phyloP scores from a whole-genome alignment of 2,329 filamentous ascomycete species.

The Beauveria australis region DNA sequence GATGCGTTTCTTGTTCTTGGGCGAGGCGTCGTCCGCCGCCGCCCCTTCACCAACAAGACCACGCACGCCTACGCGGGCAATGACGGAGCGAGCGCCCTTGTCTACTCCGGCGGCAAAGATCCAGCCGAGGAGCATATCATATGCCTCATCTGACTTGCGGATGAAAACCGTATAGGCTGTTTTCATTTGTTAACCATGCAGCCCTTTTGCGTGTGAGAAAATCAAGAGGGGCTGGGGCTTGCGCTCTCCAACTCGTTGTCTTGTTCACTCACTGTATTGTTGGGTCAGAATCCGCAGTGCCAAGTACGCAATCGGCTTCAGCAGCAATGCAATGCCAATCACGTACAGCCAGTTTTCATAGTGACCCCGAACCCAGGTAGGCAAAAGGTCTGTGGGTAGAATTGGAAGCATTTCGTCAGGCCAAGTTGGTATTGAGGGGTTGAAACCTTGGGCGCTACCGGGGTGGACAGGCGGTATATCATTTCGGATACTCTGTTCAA shows the following conservation, averaged over 20 bases:
- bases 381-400: background rate
- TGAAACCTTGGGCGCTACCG: background rate
- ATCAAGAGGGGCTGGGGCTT: background rate
- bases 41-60: background rate
- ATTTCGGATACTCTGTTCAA: background rate
- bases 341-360: background rate
- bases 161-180: background rate
- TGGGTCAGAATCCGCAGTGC: background rate
- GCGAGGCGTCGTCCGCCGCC: background rate
- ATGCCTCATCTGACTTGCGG: background rate
- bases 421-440: background rate
- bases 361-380: background rate
- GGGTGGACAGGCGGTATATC: background rate
- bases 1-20: background rate
- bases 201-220: background rate
- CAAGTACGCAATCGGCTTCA: background rate
- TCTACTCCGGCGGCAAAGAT: background rate
- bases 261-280: background rate
- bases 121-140: background rate
- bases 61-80: background rate
- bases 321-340: background rate
- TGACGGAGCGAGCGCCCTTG: background rate
- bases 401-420: background rate
- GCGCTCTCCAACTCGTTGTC: background rate
- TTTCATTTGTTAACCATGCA: background rate